Base-by-base conservation (phyloP, 768 basidiomycete species). In the Boletus rubroflammeus region DNA sequence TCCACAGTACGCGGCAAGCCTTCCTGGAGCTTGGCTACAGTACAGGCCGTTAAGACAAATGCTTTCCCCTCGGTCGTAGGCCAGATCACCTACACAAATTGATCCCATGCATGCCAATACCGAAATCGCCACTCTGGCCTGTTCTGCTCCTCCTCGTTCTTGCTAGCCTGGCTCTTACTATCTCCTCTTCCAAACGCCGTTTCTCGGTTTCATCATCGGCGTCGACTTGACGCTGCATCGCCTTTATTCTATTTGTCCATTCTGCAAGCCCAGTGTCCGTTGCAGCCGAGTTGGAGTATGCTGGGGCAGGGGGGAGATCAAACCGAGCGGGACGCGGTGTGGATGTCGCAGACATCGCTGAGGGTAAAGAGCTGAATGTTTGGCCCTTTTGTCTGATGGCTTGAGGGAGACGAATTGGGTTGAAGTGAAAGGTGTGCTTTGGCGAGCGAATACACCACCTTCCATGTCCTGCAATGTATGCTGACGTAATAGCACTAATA, bases 211-310 rank as follows among this genome's bases (percentile, higher is more conserved):
- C 88, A 54, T 90, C 89, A 57, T 90, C 86, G 14, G 84, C 84
- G 57, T 93, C 90, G 25, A 90, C 85, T 62, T 90, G 87, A 55
- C 82, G 80, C 66, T 91, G 90, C 69, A 92, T 72, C 15, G 82
- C 86, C 67, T 85, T 86, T 67, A 93, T 90, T 75, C 79, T 85
- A 70, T 74, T 85, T 14, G 89, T 81, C 90, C 90, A 92, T 68
- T 92, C 88, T 15, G 88, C 78, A n/a, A 90, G 76, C 46, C 82
- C 85, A 3, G 76, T 74, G 61, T 89, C 88, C 19, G 84, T 75
- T 17, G 63, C 47, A 7, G 59, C 36, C 5, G 65, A 53, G 32
- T 21, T 45, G 41, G 70, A 51, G 56, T 42, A 17, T 0, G 56
- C 13, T 38, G 70, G 69, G 25, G 69, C 68, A 25, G 67, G 44